phyloP scores from a whole-genome alignment of 805 yeast genomes.

The Starmerella floris region DNA sequence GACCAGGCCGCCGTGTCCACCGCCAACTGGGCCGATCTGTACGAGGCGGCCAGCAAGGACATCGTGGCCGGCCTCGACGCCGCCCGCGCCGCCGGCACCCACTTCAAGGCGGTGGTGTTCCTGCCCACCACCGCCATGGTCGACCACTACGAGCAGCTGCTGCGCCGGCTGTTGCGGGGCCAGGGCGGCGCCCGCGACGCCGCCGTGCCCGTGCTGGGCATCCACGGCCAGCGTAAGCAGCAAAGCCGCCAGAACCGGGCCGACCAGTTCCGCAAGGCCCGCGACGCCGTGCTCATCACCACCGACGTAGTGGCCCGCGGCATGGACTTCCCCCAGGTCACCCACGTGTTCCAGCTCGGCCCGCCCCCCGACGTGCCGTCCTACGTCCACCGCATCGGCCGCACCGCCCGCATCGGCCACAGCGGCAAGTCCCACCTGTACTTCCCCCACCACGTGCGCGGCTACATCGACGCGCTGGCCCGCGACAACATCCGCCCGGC shows the following conservation, averaged over 20 bases:
- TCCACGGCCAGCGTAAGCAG: slow-evolving; percentile 71
- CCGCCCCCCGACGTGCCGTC: slow-evolving; percentile 62
- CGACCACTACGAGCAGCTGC: slow-evolving; percentile 38
- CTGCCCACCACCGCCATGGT: slow-evolving; percentile 64
- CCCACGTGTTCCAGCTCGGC: slow-evolving; percentile 75
- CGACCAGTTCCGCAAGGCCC: slow-evolving; percentile 37
- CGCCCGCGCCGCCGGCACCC: slow-evolving; percentile 17
- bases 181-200: slow-evolving; percentile 7
- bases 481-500: slow-evolving; percentile 42
- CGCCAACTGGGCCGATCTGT: slow-evolving; percentile 41
- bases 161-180: slow-evolving; percentile 24
- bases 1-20: slow-evolving; percentile 52
- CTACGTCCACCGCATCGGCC: slow-evolving; percentile 85
- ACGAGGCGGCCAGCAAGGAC: slow-evolving; percentile 40
- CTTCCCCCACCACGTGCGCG: slow-evolving; percentile 42
- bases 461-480: slow-evolving; percentile 33
- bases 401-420: slow-evolving; percentile 89
- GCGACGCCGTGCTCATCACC: slow-evolving; percentile 52
- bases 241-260: slow-evolving; percentile 49
- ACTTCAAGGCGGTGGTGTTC: slow-evolving; percentile 70
- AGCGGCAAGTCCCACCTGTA: slow-evolving; percentile 58
- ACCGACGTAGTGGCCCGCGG: slow-evolving; percentile 96
- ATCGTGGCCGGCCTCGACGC: slow-evolving; percentile 32
- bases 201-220: slow-evolving; percentile 13
- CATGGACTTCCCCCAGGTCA: slow-evolving; percentile 80